Percentiles rank a stretch among this genome's conserved stretches.
phyloP scores from a whole-genome alignment of 1,139 yeast species.

The Taphrina populina region DNA sequence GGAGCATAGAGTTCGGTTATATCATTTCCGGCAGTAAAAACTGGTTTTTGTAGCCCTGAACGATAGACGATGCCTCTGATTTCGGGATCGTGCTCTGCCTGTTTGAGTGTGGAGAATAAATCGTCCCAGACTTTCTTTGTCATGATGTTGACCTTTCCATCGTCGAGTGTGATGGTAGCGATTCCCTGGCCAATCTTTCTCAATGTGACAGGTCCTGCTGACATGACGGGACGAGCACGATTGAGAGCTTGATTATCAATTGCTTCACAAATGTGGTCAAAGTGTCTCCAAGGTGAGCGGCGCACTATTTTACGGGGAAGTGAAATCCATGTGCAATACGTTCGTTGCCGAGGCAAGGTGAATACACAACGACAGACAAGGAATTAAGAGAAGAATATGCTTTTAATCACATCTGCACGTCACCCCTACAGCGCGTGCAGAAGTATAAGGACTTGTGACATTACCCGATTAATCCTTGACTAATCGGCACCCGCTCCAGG shows the following conservation, averaged over 20 bases:
- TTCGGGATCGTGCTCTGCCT: slow-evolving; percentile 26
- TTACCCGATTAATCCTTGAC: slow-evolving; percentile 36
- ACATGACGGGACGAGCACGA: slow-evolving; percentile 4
- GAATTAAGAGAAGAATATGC: no score
- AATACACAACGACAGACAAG: no score
- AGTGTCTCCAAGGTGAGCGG: no score
- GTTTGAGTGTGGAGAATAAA: slow-evolving; percentile 11
- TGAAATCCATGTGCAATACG: no score
- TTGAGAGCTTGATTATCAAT: no score
- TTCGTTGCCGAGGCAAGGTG: no score
- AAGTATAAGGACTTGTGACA: no score
- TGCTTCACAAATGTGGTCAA: no score
- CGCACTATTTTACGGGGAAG: no score
- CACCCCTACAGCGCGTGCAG: no score
- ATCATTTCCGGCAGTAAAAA: slow-evolving; percentile 32
- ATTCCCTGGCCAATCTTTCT: slow-evolving; percentile 19
- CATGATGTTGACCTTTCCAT: slow-evolving; percentile 32
- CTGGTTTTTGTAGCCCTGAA: slow-evolving; percentile 29
- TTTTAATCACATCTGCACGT: no score
- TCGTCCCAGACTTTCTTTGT: slow-evolving; percentile 26
- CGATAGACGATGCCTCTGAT: slow-evolving; percentile 26
- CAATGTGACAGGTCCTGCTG: slow-evolving; percentile 12
- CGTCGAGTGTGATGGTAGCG: slow-evolving; percentile 26
- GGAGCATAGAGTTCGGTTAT: slow-evolving; percentile 32
- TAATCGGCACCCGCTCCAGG: slow-evolving; percentile 40